Evolutionary conservation across 352 stramenopile species (phyloP).

Genomic region (Sclerospora graminicola): DNA sequence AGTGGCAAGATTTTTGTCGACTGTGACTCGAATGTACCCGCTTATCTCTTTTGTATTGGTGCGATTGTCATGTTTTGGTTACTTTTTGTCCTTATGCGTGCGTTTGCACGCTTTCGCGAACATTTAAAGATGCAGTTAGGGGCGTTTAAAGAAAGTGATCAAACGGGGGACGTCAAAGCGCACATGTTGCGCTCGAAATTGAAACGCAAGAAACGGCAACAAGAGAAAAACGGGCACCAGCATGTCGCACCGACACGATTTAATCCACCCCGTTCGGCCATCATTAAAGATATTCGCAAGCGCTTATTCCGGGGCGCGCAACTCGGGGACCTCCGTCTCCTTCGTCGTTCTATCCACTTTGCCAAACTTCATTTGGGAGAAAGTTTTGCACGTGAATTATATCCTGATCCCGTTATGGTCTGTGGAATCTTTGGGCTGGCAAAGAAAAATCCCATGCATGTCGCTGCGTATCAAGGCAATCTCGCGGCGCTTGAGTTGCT

Average conservation of each 20-base stretch:
- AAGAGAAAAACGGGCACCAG: conserved; percentile 14
- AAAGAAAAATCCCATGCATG: conserved; percentile 80
- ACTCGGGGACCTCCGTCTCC: conserved; percentile 55
- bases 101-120: conserved; percentile 73
- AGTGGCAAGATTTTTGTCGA: too few relatives aligned
- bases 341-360: too few relatives aligned
- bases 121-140: conserved; percentile 81
- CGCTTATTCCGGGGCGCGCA: too few relatives aligned
- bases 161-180: conserved; percentile 77
- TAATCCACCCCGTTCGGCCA: too few relatives aligned
- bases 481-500: conserved; percentile 65
- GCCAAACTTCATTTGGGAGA: too few relatives aligned
- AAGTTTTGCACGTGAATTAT: conserved; percentile 63
- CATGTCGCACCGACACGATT: neutral
- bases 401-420: conserved; percentile 52
- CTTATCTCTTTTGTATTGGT: neutral
- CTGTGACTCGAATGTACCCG: too few relatives aligned
- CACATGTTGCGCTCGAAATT: conserved; percentile 50
- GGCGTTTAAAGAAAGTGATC: conserved; percentile 71
- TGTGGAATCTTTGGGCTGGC: conserved; percentile 64
- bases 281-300: too few relatives aligned
- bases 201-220: conserved; percentile 6
- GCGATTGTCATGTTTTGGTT: conserved; percentile 38
- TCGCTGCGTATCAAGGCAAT: conserved; percentile 71
- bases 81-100: conserved; percentile 27